Evolutionary conservation across 345 rosid genomes (phyloP).

Genomic region (Abelmoschus esculentus): DNA sequence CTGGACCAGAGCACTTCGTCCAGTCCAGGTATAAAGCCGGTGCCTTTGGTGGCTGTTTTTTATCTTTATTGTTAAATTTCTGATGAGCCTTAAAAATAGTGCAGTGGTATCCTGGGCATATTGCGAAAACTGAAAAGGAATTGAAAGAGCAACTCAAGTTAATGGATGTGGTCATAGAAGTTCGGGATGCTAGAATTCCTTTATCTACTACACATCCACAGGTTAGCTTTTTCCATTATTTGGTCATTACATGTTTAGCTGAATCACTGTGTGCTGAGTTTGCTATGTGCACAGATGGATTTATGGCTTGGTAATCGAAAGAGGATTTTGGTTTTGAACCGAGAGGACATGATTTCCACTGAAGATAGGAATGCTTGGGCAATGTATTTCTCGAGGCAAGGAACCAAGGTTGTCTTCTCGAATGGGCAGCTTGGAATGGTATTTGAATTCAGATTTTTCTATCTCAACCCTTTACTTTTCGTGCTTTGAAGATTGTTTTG

Average conservation of each 20-base stretch:
- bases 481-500: not conserved
- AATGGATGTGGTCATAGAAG: conserved; percentile 96
- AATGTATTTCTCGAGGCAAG: conserved; percentile 71
- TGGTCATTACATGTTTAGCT: too few relatives aligned
- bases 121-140: conserved; percentile 88
- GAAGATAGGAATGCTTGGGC: conserved; percentile 94
- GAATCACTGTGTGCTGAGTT: not conserved
- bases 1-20: conserved; percentile 70
- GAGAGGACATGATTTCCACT: conserved; percentile 91
- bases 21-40: conserved; percentile 52
- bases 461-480: not conserved
- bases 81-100: not conserved
- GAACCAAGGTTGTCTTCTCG: conserved; percentile 62
- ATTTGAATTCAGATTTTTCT: conserved; percentile 37
- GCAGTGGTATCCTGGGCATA: conserved; percentile 97
- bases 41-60: not conserved
- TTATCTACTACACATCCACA: conserved; percentile 79
- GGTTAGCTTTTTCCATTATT: conserved; percentile 28
- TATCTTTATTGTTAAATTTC: not conserved
- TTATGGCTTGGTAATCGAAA: conserved; percentile 93
- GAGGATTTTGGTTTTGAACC: conserved; percentile 72
- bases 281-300: conserved; percentile 51
- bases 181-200: conserved; percentile 88
- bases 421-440: conserved; percentile 87
- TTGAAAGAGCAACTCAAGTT: conserved; percentile 85